phyloP scores from a whole-genome alignment of 2,329 filamentous ascomycete genomes.

The Thermothelomyces thermophilus region DNA sequence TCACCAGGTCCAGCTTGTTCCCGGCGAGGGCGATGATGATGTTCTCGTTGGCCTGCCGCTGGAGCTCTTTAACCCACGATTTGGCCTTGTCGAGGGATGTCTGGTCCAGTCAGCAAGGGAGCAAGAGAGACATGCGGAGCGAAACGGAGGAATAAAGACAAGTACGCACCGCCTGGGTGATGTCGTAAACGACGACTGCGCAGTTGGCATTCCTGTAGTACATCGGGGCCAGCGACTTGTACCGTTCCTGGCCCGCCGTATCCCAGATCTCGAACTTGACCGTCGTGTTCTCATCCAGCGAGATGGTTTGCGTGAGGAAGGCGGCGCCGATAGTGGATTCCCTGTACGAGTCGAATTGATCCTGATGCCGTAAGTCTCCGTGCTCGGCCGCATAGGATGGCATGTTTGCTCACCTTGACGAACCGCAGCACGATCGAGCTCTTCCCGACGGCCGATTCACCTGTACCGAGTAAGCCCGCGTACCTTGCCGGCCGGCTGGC shows the following conservation, averaged over 20 bases:
- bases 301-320: constrained; percentile 98
- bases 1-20: constrained; percentile 96
- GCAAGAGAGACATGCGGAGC: neutral
- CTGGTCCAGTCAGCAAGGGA: constrained; percentile 44
- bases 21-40: constrained; percentile 97
- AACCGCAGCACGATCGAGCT: constrained; percentile 97
- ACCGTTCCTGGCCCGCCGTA: constrained; percentile 95
- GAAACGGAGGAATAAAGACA: constrained; percentile 15
- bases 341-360: constrained; percentile 97
- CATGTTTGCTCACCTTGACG: constrained; percentile 66
- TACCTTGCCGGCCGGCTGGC: neutral
- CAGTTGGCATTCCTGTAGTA: constrained; percentile 99
- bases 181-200: constrained; percentile 98
- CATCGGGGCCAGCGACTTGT: constrained; percentile 98
- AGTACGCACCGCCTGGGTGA: constrained; percentile 88
- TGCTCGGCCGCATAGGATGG: too few relatives aligned
- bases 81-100: constrained; percentile 98
- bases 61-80: constrained; percentile 97
- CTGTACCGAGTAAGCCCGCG: constrained; percentile 40
- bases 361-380: constrained; percentile 46
- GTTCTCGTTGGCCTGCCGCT: constrained; percentile 98
- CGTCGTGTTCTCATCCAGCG: constrained; percentile 93
- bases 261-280: constrained; percentile 99
- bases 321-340: constrained; percentile 98
- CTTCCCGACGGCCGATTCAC: constrained; percentile 99